phyloP scores from a whole-genome alignment of 345 rosid species.

The Boechera retrofracta region DNA sequence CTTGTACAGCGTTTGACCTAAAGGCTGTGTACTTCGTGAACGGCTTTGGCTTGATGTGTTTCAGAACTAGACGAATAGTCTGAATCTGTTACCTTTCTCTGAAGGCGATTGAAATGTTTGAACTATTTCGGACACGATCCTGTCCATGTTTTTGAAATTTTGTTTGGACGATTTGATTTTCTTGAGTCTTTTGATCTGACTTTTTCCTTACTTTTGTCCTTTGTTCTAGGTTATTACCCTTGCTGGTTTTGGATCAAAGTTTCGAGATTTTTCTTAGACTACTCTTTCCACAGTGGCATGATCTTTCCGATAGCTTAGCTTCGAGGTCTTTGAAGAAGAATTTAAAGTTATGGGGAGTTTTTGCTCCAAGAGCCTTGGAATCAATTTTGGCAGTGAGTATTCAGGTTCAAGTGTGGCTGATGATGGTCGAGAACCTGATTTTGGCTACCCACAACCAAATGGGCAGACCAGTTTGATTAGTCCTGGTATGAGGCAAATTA shows the following conservation, averaged over 20 bases:
- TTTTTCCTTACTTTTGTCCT: conserved; percentile 22
- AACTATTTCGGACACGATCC: conserved; percentile 33
- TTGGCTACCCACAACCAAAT: conserved; percentile 32
- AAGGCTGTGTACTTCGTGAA: conserved; percentile 17
- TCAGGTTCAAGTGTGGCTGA: conserved; percentile 48
- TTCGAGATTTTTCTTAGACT: conserved; percentile 6
- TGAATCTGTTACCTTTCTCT: conserved; percentile 25
- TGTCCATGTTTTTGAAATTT: not conserved
- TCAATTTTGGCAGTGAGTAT: conserved; percentile 45
- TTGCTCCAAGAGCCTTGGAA: conserved; percentile 52
- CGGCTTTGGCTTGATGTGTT: conserved; percentile 20
- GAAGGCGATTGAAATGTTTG: conserved; percentile 31
- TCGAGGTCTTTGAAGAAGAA: conserved; percentile 33
- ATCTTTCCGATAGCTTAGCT: conserved; percentile 23
- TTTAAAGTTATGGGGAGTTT: conserved; percentile 54
- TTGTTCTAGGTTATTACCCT: conserved; percentile 26
- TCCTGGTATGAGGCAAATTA: conserved; percentile 39
- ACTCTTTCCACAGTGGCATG: conserved; percentile 23
- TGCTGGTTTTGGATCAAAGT: conserved; percentile 30
- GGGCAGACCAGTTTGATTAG: conserved; percentile 33
- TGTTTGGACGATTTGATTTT: conserved; percentile 3
- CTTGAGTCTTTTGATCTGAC: conserved; percentile 34
- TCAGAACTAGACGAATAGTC: conserved; percentile 4
- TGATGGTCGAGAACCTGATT: conserved; percentile 47
- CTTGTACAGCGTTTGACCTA: conserved; percentile 37